Percentiles rank a stretch among this genome's conserved stretches.
Evolutionary conservation across 305 asterid species (phyloP).

Genomic region (Solanum aculeatissimum): DNA sequence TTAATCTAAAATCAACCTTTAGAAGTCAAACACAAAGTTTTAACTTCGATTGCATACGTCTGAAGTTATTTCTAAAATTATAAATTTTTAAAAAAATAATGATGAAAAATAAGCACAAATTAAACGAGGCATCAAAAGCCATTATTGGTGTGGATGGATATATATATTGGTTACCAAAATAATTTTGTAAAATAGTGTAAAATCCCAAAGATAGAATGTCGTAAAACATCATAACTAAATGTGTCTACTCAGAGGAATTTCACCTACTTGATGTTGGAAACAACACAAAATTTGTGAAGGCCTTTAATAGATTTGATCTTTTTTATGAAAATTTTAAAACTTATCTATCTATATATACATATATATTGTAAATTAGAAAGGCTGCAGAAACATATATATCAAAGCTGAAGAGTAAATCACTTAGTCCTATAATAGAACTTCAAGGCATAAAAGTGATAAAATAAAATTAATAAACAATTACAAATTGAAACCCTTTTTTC

Average conservation of each 20-base stretch:
- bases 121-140: neutral
- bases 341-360: too few species aligned
- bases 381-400: neutral
- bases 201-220: too few species aligned
- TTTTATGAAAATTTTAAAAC: too few species aligned
- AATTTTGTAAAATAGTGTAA: too few species aligned
- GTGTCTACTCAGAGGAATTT: too few species aligned
- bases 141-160: neutral
- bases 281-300: too few species aligned
- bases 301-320: too few species aligned
- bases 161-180: too few species aligned
- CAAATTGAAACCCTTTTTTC: neutral
- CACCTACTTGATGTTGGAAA: too few species aligned
- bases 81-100: neutral
- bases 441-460: neutral
- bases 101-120: neutral
- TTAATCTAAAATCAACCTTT: neutral
- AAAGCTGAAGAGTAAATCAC: neutral
- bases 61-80: neutral
- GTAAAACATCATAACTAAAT: too few species aligned
- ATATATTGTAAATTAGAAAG: neutral
- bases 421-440: neutral
- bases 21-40: neutral
- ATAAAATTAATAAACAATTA: neutral
- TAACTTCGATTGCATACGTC: neutral